Conservation (phyloP, 257 asterid genomes). For the Cruciata laevipes region DNA sequence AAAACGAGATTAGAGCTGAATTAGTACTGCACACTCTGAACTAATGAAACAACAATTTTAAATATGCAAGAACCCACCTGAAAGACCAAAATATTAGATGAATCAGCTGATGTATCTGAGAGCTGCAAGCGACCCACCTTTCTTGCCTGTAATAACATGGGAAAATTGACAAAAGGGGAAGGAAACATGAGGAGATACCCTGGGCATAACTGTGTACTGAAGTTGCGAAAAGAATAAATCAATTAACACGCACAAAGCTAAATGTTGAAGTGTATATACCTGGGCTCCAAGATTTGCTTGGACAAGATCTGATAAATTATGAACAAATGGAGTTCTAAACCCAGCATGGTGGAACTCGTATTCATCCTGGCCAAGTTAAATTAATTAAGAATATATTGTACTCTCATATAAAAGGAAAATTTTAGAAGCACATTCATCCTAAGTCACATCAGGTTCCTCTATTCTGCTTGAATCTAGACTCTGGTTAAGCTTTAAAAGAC, state of each 20-base stretch:
- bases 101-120: conserved; percentile 68
- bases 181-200: not conserved
- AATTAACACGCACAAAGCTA: conserved; percentile 2
- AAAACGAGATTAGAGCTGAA: not conserved
- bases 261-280: conserved; percentile 29
- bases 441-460: no score
- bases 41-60: not conserved
- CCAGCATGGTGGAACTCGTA: conserved; percentile 81
- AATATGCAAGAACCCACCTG: conserved; percentile 48
- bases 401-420: no score
- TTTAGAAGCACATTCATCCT: no score
- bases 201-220: not conserved
- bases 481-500: no score
- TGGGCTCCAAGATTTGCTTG: conserved; percentile 67
- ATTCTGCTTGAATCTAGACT: no score
- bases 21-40: not conserved
- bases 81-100: conserved; percentile 80
- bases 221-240: not conserved
- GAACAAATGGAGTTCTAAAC: conserved; percentile 66
- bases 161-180: conserved; percentile 4
- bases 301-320: conserved; percentile 94
- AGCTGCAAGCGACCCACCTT: conserved; percentile 63
- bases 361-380: conserved; percentile 49
- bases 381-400: not conserved
- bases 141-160: conserved; percentile 50